Conservation (phyloP, 352 stramenopile genomes). For the Plasmopara muralis region DNA sequence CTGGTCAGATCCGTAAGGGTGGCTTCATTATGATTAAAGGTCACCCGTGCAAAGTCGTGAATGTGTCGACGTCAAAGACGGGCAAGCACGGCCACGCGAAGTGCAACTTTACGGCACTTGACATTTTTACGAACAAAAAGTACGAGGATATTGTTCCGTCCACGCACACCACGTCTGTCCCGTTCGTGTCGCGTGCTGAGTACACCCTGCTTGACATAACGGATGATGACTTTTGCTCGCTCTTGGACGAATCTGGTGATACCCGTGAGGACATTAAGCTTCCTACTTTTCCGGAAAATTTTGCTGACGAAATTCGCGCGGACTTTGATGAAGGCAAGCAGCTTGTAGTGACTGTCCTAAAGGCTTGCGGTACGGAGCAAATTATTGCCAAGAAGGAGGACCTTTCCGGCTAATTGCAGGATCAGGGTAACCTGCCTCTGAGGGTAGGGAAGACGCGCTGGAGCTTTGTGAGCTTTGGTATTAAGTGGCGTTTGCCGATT, state of each 20-base stretch:
- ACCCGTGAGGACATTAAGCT: constrained; percentile 98
- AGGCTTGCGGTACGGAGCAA: constrained; percentile 97
- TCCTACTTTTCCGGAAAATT: constrained; percentile 90
- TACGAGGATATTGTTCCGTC: constrained; percentile 99
- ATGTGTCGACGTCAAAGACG: constrained; percentile 99
- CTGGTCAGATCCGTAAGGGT: constrained; percentile 98
- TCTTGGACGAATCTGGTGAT: constrained; percentile 97
- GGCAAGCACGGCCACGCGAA: constrained; percentile 99
- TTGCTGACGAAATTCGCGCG: constrained; percentile 95
- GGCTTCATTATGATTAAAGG: constrained; percentile 99
- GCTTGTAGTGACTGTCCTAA: constrained; percentile 94
- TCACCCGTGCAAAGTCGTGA: constrained; percentile 97
- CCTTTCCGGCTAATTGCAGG: constrained; percentile 38
- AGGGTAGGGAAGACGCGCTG: constrained; percentile 19
- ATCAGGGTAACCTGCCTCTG: constrained; percentile 11
- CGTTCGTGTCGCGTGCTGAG: constrained; percentile 94
- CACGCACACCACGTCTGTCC: constrained; percentile 97
- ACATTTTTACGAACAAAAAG: constrained; percentile 99
- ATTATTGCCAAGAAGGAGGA: constrained; percentile 98
- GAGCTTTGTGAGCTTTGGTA: constrained; percentile 29
- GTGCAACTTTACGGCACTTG: constrained; percentile 98
- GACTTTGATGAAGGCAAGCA: constrained; percentile 96
- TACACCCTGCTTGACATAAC: constrained; percentile 98
- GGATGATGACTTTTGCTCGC: constrained; percentile 96
- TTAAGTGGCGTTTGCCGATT: constrained; percentile 40